Evolutionary conservation across 2,329 filamentous ascomycete genomes (phyloP).

Genomic region (Parascedosporium putredinis): DNA sequence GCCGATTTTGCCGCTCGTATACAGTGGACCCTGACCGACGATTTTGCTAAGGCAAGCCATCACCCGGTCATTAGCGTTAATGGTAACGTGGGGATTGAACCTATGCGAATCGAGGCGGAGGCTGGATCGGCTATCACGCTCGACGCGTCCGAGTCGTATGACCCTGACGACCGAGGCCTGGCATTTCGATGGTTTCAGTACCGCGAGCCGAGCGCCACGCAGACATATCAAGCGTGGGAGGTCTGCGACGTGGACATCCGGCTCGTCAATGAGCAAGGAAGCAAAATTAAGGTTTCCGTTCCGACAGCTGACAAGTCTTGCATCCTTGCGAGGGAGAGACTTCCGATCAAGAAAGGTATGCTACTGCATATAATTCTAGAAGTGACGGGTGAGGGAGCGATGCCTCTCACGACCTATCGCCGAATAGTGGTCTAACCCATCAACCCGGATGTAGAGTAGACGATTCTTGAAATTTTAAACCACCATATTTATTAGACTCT

Average conservation of each 20-base stretch:
- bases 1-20: constrained; percentile 31
- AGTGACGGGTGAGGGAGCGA: constrained; percentile 32
- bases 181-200: constrained; percentile 42
- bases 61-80: constrained; percentile 33
- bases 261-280: neutral
- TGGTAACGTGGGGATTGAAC: constrained; percentile 24
- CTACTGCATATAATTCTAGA: constrained; percentile 38
- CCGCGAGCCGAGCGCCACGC: constrained; percentile 19
- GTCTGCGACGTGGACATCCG: neutral
- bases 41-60: constrained; percentile 28
- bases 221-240: neutral
- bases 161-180: constrained; percentile 32
- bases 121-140: constrained; percentile 28
- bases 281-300: neutral
- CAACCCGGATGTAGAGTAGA: too few species aligned
- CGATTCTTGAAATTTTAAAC: too few species aligned
- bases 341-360: constrained; percentile 28
- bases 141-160: constrained; percentile 34
- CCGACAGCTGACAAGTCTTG: neutral
- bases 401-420: constrained; percentile 34
- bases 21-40: constrained; percentile 22
- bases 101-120: constrained; percentile 27
- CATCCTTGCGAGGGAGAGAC: constrained; percentile 2
- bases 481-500: too few species aligned
- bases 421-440: constrained; percentile 26